Percentiles rank a stretch among this genome's conserved stretches.
These are phyloP conservation scores for Paracoccidioides brasiliensis DNA, from an alignment of 2,329 filamentous ascomycete species.

Conservation along the genomic window DNA sequence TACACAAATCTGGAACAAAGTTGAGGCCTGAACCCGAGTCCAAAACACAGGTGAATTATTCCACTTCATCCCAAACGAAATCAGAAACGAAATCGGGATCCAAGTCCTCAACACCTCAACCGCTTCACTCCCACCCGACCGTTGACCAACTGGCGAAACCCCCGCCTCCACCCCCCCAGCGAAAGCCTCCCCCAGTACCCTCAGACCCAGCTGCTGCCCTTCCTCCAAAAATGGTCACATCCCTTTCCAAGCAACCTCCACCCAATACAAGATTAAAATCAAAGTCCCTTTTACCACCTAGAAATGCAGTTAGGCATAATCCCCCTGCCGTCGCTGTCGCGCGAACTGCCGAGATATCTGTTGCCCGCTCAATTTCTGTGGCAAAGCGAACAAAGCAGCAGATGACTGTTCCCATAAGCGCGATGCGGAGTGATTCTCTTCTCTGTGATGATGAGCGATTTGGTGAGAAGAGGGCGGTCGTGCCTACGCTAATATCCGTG, in stretches of 20 bases:
- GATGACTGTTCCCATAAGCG: constrained; percentile 24
- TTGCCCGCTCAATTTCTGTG: constrained; percentile 28
- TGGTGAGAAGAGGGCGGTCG: constrained; percentile 15
- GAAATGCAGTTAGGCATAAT: constrained; percentile 6
- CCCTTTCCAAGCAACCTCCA: neutral
- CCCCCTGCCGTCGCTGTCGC: constrained; percentile 5
- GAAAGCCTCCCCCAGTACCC: neutral
- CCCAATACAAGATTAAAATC: neutral
- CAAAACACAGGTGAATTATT: neutral
- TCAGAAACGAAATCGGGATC: neutral
- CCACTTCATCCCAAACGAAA: neutral
- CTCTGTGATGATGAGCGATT: constrained; percentile 18
- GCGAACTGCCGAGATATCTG: constrained; percentile 23
- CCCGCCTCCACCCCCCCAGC: neutral
- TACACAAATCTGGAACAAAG: neutral
- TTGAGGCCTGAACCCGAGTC: neutral
- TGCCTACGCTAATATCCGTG: constrained; percentile 18
- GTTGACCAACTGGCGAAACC: neutral
- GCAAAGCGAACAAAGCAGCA: constrained; percentile 23
- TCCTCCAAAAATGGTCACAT: constrained; percentile 5
- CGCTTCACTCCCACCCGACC: neutral
- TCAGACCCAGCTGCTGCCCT: neutral
- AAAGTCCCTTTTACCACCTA: constrained; percentile 6
- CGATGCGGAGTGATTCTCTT: constrained; percentile 14
- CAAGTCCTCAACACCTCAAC: neutral